Percentiles rank a stretch among this genome's conserved stretches.
Evolutionary conservation across 441 rosid species (phyloP).

Genomic region (Corymbia calophylla): DNA sequence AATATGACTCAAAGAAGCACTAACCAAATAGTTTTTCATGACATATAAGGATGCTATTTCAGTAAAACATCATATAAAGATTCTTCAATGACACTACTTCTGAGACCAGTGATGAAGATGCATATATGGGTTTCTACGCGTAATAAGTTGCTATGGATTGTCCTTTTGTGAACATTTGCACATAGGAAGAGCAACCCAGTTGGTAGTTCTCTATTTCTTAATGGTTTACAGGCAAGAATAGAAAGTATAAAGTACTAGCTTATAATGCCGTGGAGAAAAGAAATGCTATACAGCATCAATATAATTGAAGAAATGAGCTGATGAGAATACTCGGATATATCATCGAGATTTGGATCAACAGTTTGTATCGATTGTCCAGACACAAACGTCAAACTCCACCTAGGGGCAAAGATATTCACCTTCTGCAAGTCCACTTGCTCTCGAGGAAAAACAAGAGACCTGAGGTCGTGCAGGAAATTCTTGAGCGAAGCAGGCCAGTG

Average conservation of each 20-base stretch:
- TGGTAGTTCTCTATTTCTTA: neutral
- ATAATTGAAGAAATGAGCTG: neutral
- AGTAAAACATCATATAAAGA: neutral
- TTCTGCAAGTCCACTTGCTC: constrained; percentile 41
- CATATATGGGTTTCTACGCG: neutral
- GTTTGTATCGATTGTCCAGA: neutral
- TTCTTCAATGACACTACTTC: neutral
- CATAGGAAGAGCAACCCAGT: neutral
- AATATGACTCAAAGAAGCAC: neutral
- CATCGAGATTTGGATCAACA: neutral
- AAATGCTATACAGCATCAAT: neutral
- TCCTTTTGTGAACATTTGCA: neutral
- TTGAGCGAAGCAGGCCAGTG: constrained; percentile 80
- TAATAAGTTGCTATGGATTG: too few relatives aligned
- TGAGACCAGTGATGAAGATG: neutral
- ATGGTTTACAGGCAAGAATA: neutral
- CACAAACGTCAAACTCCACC: neutral
- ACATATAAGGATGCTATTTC: neutral
- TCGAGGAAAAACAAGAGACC: constrained; percentile 59
- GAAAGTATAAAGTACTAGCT: neutral
- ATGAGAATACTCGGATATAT: neutral
- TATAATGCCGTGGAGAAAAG: neutral
- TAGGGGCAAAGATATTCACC: constrained; percentile 20
- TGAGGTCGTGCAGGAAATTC: constrained; percentile 43
- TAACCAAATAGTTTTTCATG: neutral